A percentile compares a stretch with the other conserved stretches of the same genome.
Evolutionary conservation across 139 green algal genomes (phyloP).

Genomic region (Zygnema cylindricum): DNA sequence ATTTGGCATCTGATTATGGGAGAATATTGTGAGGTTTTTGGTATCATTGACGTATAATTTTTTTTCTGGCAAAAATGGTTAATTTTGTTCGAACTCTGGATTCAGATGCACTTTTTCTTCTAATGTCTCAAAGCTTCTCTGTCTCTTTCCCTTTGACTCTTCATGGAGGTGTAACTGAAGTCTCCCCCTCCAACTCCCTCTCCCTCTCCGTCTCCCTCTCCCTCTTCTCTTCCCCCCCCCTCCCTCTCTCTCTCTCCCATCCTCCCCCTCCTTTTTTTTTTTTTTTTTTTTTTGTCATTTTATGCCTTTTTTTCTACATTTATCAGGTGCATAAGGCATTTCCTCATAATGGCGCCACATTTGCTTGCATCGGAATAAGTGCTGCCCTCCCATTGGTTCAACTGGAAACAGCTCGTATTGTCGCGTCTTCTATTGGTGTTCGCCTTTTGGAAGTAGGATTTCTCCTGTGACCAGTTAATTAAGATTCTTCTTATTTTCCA

Average conservation of each 20-base stretch:
- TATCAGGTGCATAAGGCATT: neutral
- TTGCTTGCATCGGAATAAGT: constrained; percentile 34
- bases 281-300: neutral
- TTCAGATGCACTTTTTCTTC: no score
- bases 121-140: no score
- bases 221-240: neutral
- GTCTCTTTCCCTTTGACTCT: no score
- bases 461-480: neutral
- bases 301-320: neutral
- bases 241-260: neutral
- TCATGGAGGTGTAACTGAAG: no score
- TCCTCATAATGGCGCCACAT: neutral
- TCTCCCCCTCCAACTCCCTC: neutral
- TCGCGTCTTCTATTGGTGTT: constrained; percentile 39
- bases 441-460: constrained; percentile 27
- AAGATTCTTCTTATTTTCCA: no score
- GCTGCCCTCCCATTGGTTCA: constrained; percentile 20
- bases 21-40: neutral
- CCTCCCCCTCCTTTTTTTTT: neutral
- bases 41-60: neutral
- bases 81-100: no score
- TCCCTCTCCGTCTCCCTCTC: neutral
- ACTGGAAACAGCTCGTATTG: constrained; percentile 10
- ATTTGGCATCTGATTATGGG: no score
- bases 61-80: neutral